These are phyloP conservation scores for Solanum pimpinellifolium DNA, from an alignment of 257 asterid genomes.

Conservation along the genomic window DNA sequence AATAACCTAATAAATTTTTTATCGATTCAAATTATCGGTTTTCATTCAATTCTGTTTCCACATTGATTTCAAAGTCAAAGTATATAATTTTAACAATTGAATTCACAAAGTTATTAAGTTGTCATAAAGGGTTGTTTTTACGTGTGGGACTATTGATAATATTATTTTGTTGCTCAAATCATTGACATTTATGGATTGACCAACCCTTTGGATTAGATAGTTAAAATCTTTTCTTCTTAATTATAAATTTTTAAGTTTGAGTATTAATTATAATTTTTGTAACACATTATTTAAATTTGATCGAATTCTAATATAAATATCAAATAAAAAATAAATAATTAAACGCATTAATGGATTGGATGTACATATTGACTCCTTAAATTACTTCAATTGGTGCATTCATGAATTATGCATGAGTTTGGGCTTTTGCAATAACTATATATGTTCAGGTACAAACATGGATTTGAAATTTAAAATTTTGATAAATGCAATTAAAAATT, in stretches of 20 bases:
- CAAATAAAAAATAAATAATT: too few relatives aligned
- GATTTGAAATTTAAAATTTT: not conserved
- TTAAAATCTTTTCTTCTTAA: not conserved
- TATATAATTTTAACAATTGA: too few relatives aligned
- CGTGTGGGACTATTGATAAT: not conserved
- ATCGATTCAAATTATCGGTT: too few relatives aligned
- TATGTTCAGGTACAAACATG: not conserved
- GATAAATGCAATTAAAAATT: not conserved
- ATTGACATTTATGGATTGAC: not conserved
- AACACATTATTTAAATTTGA: fast-evolving
- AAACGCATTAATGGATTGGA: not conserved
- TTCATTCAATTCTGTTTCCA: too few relatives aligned
- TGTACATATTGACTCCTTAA: not conserved
- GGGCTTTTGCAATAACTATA: not conserved
- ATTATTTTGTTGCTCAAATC: not conserved
- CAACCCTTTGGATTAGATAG: too few relatives aligned
- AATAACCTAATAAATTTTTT: too few relatives aligned
- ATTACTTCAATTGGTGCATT: not conserved
- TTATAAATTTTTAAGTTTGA: not conserved
- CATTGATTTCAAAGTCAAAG: not conserved
- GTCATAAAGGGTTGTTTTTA: not conserved
- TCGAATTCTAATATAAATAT: not conserved
- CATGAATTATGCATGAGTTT: not conserved
- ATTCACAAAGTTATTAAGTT: not conserved
- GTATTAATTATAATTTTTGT: too few relatives aligned